phyloP scores from a whole-genome alignment of 1,284 basidiomycete species.

The Cryptococcus deneoformans region DNA sequence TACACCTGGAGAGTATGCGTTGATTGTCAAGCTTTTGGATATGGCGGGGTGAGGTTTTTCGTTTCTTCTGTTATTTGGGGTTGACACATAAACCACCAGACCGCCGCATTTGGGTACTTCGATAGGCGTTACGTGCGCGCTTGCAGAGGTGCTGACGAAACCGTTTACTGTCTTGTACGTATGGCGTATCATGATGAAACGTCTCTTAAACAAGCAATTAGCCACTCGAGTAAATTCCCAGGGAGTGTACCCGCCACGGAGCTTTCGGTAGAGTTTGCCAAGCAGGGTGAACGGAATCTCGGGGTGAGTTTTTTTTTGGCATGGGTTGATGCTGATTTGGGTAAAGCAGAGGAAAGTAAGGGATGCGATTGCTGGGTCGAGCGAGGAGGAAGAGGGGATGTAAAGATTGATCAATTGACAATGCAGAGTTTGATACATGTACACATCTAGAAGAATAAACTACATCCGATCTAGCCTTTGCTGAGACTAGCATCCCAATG shows the following conservation, averaged over 20 bases:
- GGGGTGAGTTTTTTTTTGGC: slow-evolving; percentile 8
- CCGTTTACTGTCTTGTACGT: slow-evolving; percentile 11
- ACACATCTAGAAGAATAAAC: too few species aligned
- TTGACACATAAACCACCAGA: background rate
- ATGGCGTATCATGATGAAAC: too few species aligned
- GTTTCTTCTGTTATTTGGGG: background rate
- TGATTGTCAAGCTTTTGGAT: slow-evolving; percentile 7
- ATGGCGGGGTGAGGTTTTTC: slow-evolving; percentile 10
- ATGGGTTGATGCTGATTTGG: too few species aligned
- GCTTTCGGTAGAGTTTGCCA: slow-evolving; percentile 6
- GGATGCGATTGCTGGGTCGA: too few species aligned
- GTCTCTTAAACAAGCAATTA: too few species aligned
- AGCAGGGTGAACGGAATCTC: slow-evolving; percentile 12
- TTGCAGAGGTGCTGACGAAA: slow-evolving; percentile 3
- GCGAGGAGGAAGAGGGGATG: too few species aligned
- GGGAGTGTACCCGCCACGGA: slow-evolving; percentile 10
- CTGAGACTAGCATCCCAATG: slow-evolving; percentile 29
- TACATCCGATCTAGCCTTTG: slow-evolving; percentile 6
- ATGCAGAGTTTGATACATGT: too few species aligned
- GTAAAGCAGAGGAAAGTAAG: too few species aligned
- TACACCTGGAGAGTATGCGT: slow-evolving; percentile 7
- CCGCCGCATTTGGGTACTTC: slow-evolving; percentile 12
- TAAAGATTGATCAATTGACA: too few species aligned
- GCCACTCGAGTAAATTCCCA: slow-evolving; percentile 7
- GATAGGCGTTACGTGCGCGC: slow-evolving; percentile 9